phyloP scores from a whole-genome alignment of 1,284 basidiomycete genomes.

The Porodaedalea pini region DNA sequence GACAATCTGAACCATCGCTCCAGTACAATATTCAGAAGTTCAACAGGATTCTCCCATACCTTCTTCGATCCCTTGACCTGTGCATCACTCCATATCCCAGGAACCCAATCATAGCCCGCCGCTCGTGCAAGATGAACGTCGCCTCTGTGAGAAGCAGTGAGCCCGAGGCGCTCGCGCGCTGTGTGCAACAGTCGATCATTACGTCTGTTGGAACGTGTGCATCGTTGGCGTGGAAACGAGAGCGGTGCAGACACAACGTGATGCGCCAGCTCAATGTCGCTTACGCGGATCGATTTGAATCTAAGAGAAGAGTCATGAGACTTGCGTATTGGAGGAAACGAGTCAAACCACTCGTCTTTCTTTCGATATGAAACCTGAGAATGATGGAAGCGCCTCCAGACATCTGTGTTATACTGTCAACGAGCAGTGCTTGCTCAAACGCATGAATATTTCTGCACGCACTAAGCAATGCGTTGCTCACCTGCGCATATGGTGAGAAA shows the following conservation, averaged over 20 bases:
- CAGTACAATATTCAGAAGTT: constrained; percentile 27
- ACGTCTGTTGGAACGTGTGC: constrained; percentile 25
- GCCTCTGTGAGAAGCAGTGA: constrained; percentile 33
- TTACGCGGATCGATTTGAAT: constrained; percentile 30
- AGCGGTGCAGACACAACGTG: constrained; percentile 33
- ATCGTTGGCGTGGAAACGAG: constrained; percentile 30
- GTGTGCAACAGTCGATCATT: constrained; percentile 28
- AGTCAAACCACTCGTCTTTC: too few relatives aligned
- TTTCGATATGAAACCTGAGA: too few relatives aligned
- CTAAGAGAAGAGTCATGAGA: too few relatives aligned
- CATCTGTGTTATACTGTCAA: too few relatives aligned
- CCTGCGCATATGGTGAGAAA: too few relatives aligned
- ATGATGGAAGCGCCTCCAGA: too few relatives aligned
- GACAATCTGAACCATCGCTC: constrained; percentile 27
- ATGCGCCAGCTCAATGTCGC: constrained; percentile 26
- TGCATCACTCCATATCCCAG: constrained; percentile 27
- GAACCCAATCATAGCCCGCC: constrained; percentile 24
- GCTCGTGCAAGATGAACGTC: constrained; percentile 28
- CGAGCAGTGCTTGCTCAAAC: too few relatives aligned
- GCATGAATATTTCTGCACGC: too few relatives aligned
- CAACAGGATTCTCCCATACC: constrained; percentile 32
- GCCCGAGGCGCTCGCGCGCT: constrained; percentile 28
- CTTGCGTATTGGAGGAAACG: too few relatives aligned
- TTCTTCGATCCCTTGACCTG: constrained; percentile 33
- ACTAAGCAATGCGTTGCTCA: too few relatives aligned